Conservation (phyloP, 129 eudicot species). For the Artemisia annua region DNA sequence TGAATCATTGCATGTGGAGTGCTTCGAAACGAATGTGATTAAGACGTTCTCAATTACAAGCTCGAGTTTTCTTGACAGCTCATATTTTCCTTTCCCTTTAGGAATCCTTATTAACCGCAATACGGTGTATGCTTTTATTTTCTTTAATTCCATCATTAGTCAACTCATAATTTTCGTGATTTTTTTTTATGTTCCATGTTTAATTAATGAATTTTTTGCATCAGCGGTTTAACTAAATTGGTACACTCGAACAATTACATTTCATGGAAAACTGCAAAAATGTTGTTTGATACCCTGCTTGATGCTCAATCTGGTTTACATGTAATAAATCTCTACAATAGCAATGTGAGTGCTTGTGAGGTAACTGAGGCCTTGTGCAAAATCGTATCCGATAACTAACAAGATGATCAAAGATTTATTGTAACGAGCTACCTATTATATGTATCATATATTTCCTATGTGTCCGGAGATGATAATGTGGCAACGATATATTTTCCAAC, state of each 20-base stretch:
- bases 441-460: too few species aligned
- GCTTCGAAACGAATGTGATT: conserved; percentile 45
- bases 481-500: too few species aligned
- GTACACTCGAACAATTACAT: conserved; percentile 53
- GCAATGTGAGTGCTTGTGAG: conserved; percentile 64
- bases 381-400: too few species aligned
- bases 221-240: conserved; percentile 57
- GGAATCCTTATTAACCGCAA: conserved; percentile 48
- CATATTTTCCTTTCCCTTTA: conserved; percentile 53
- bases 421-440: too few species aligned
- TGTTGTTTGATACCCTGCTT: conserved; percentile 54
- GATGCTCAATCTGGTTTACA: conserved; percentile 61
- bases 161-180: background rate
- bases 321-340: conserved; percentile 73
- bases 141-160: background rate
- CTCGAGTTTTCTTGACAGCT: conserved; percentile 60
- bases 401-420: too few species aligned
- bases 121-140: conserved; percentile 41
- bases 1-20: conserved; percentile 44
- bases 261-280: conserved; percentile 50
- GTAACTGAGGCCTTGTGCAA: conserved; percentile 53
- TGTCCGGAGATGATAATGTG: too few species aligned
- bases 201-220: conserved; percentile 11
- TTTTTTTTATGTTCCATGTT: background rate
- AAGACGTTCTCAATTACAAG: conserved; percentile 57